Evolutionary conservation across 108 stramenopile species (phyloP).

Genomic region (Nitzschia sp.): DNA sequence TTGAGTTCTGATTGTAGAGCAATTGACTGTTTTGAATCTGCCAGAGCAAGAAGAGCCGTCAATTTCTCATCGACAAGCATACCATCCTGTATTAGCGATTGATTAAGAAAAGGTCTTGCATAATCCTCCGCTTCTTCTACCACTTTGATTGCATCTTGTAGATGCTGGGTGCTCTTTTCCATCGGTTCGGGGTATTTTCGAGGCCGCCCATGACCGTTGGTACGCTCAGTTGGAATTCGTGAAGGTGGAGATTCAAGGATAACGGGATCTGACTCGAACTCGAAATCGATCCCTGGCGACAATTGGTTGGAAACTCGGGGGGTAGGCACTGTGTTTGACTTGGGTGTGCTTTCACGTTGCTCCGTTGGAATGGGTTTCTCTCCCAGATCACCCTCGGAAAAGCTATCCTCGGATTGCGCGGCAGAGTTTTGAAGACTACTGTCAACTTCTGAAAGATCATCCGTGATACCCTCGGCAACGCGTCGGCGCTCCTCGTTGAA

Average conservation of each 20-base stretch:
- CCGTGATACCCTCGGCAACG: slow-evolving; percentile 17
- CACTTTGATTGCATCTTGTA: slow-evolving; percentile 1
- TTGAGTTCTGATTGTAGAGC: slow-evolving; percentile 20
- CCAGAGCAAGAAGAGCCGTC: not conserved
- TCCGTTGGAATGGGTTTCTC: not conserved
- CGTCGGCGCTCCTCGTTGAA: slow-evolving; percentile 27
- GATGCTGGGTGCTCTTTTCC: not conserved
- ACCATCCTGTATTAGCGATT: slow-evolving; percentile 11
- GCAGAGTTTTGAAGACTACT: slow-evolving; percentile 33
- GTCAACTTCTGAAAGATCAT: slow-evolving; percentile 28
- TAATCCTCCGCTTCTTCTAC: slow-evolving; percentile 25
- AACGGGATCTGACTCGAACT: not conserved
- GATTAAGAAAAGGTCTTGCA: slow-evolving; percentile 9
- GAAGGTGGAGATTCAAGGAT: not conserved
- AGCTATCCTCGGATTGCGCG: slow-evolving; percentile 16
- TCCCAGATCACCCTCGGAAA: slow-evolving; percentile 4
- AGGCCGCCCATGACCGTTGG: not conserved
- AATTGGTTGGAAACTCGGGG: slow-evolving; percentile 12
- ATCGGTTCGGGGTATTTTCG: not conserved
- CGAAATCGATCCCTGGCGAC: no score
- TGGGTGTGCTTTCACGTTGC: slow-evolving; percentile 1
- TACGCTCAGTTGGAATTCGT: not conserved
- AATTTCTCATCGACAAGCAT: slow-evolving; percentile 31
- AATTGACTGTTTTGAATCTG: slow-evolving; percentile 4
- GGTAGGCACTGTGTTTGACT: slow-evolving; percentile 1